phyloP scores from a whole-genome alignment of 768 basidiomycete genomes.

The Mycena amicta region DNA sequence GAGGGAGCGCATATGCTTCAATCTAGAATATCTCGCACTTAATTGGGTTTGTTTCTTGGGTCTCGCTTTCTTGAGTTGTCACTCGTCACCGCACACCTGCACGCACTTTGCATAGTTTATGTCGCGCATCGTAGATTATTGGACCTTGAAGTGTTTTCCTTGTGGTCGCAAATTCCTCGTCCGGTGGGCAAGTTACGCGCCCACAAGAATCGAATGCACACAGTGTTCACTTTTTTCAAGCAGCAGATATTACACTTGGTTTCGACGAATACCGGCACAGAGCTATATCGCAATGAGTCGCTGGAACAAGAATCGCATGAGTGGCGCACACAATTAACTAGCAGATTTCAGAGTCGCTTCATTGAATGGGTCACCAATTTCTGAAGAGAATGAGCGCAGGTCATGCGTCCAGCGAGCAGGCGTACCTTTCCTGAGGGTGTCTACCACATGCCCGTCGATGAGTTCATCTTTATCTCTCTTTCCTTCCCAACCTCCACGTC shows the following conservation, averaged over 20 bases:
- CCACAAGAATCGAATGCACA: no score
- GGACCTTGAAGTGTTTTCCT: no score
- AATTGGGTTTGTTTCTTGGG: neutral
- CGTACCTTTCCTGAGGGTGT: constrained; percentile 57
- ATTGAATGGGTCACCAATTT: constrained; percentile 59
- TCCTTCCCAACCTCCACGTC: constrained; percentile 27
- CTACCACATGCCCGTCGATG: constrained; percentile 51
- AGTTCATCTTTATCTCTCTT: constrained; percentile 61
- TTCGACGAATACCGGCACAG: neutral
- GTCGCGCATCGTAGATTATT: no score
- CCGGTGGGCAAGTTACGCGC: no score
- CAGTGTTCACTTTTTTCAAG: no score
- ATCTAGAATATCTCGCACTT: neutral
- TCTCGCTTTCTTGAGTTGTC: no score
- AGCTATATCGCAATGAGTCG: neutral
- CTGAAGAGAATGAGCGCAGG: constrained; percentile 28
- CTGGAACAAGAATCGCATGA: neutral
- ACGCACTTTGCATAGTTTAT: no score
- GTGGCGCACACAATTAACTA: constrained; percentile 10
- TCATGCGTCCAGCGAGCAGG: neutral
- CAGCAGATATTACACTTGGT: constrained; percentile 8
- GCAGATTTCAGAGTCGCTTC: constrained; percentile 35
- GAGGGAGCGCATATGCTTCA: neutral
- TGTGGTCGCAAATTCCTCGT: no score
- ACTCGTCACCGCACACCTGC: no score